Percentiles rank a stretch among this genome's conserved stretches.
Conservation (phyloP, 176 grass and related monocot species). For the barley (Hordeum vulgare) region DNA sequence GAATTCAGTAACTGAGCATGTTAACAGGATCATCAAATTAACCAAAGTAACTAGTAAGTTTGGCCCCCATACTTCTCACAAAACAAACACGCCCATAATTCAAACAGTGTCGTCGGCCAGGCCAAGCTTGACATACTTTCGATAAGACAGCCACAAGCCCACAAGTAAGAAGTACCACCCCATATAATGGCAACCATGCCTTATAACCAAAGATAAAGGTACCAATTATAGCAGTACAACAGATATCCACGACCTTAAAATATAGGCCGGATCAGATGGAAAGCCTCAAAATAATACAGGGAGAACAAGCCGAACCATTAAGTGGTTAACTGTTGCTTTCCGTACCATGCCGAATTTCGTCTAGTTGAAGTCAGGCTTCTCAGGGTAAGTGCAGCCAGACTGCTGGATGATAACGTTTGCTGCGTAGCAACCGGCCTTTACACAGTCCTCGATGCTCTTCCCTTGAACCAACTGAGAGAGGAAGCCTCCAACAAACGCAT, state of each 20-base stretch:
- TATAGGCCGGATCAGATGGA: conserved; percentile 17
- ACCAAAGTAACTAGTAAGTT: too few species aligned
- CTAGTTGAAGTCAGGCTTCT: conserved; percentile 90
- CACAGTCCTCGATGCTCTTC: conserved; percentile 70
- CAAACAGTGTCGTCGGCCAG: too few species aligned
- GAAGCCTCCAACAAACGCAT: conserved; percentile 97
- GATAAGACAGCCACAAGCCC: not conserved
- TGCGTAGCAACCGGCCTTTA: conserved; percentile 72
- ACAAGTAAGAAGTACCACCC: not conserved
- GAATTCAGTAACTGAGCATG: too few species aligned
- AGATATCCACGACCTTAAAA: conserved; percentile 27
- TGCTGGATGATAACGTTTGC: conserved; percentile 93
- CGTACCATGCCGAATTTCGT: not conserved
- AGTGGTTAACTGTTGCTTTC: conserved; percentile 7
- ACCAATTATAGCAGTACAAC: not conserved
- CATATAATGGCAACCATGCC: conserved; percentile 33
- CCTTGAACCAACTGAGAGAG: conserved; percentile 79
- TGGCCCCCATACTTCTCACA: too few species aligned
- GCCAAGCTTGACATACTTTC: too few species aligned
- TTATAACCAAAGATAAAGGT: conserved; percentile 20
- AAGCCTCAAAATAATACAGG: conserved; percentile 39
- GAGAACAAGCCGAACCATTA: conserved; percentile 7
- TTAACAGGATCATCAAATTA: too few species aligned
- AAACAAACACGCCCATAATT: too few species aligned
- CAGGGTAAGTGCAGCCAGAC: conserved; percentile 89